Percentiles rank a stretch among this genome's conserved stretches.
Conservation (phyloP, 768 basidiomycete genomes). For the Termitomyces titanicus region DNA sequence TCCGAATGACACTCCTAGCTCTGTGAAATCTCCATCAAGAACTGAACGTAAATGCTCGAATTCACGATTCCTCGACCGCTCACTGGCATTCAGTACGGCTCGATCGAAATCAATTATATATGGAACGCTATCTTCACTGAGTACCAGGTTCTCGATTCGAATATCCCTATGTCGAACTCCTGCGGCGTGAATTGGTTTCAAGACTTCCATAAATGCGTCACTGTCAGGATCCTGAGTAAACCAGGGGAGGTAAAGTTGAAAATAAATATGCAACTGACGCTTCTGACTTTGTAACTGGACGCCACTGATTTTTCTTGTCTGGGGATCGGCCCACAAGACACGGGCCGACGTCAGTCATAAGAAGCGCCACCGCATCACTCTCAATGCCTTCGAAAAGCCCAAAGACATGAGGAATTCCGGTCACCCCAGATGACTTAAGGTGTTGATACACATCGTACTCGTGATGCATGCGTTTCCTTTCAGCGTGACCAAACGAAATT, state of each 20-base stretch:
- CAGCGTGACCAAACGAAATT: conserved; percentile 6
- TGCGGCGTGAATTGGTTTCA: conserved; percentile 19
- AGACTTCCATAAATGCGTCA: conserved; percentile 1
- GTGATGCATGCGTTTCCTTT: conserved; percentile 9
- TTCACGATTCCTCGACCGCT: not conserved
- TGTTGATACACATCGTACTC: conserved; percentile 14
- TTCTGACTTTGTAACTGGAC: not conserved
- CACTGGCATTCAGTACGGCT: conserved; percentile 6
- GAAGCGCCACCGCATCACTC: conserved; percentile 7
- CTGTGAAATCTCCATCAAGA: not conserved
- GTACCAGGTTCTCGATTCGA: not conserved
- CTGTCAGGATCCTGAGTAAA: conserved; percentile 2
- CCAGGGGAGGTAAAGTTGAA: not conserved
- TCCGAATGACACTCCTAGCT: not conserved
- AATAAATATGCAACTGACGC: not conserved
- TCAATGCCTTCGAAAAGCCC: conserved; percentile 15
- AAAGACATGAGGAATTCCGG: conserved; percentile 8
- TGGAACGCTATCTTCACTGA: conserved; percentile 9
- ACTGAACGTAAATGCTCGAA: conserved; percentile 21
- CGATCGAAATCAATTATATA: conserved; percentile 23
- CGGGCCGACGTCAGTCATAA: conserved; percentile 13
- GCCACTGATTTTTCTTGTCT: not conserved
- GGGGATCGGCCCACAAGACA: not conserved
- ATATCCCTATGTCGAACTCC: conserved; percentile 14
- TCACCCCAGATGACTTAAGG: not conserved